Evolutionary conservation across 257 asterid genomes (phyloP), one percentile per base, ranked within the genome.

Genomic region (Solanum etuberosum): DNA sequence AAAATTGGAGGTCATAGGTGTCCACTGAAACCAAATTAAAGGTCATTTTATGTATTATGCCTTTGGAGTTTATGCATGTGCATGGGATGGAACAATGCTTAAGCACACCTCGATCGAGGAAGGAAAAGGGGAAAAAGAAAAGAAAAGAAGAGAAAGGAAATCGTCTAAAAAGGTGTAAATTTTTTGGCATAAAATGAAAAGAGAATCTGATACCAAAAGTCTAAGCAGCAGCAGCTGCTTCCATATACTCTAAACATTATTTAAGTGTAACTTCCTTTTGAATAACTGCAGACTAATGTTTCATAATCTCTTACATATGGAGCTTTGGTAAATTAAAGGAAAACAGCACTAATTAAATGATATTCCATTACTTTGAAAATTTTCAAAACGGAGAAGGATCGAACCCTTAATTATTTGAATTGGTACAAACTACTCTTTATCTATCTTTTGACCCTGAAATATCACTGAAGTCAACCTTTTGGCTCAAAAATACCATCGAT

Each of bases 141-240:
- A 25, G 25, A 77, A 77, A 77, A 77, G 84, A 32, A 25, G 84
- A 42, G 70, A 65, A 84, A 43, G 86, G 59, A 87, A 87, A 87
- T 84, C 86, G n/a, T 87, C 32, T 76, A 73, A 78, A 86, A 88
- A 83, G 68, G 81, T 48, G 43, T 32, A 83, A 84, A 9, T 18
- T 31, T 43, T 77, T 70, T 85, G 85, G 27, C 86, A 42, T 25
- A 54, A 77, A 77, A 76, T 90, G 87, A 77, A 78, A 89, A 85
- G 87, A 88, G 94, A 92, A 94, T 92, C 92, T 78, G 95, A 93
- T 93, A 86, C 95, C 88, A 80, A 59, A 51, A 42, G 13, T 6
- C 34, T 31, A 59, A 46, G 54, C 16, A 76, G 40, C n/a, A 74
- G 29, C 21, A 67, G 46, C 18, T 34, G 10, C 76, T 67, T 51